Conservation (phyloP, 495 filamentous ascomycete genomes). For the Aspergillus avenaceus region DNA sequence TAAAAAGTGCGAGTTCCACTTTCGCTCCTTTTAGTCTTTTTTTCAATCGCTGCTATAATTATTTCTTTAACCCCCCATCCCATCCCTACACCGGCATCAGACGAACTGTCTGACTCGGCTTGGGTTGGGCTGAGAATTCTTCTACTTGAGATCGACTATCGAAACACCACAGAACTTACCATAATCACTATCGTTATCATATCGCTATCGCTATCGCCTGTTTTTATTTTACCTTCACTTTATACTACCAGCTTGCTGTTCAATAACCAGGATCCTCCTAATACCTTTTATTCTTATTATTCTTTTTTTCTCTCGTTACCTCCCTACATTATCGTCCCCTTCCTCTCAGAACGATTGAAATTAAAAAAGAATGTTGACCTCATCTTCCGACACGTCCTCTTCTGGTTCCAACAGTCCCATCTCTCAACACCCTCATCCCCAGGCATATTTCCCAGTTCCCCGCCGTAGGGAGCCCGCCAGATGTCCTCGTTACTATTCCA, state of each 20-base stretch:
- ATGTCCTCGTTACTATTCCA: slow-evolving; percentile 38
- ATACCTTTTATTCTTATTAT: too few species aligned
- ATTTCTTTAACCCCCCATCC: slow-evolving; percentile 15
- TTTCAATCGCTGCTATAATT: slow-evolving; percentile 15
- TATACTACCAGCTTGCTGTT: background rate
- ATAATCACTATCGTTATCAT: background rate
- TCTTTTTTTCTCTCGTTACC: background rate
- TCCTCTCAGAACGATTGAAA: background rate
- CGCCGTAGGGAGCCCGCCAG: slow-evolving; percentile 25
- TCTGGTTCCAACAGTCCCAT: slow-evolving; percentile 29
- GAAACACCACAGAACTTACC: background rate
- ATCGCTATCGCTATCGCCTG: background rate
- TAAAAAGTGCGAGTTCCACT: too few species aligned
- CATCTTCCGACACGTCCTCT: slow-evolving; percentile 27
- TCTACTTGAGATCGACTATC: background rate
- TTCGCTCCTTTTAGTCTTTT: slow-evolving; percentile 15
- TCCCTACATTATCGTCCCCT: background rate
- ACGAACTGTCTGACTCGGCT: slow-evolving; percentile 14
- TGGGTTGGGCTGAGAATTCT: slow-evolving; percentile 4
- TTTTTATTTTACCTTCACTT: background rate
- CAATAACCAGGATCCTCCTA: background rate
- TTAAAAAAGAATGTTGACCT: slow-evolving; percentile 21
- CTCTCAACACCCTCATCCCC: slow-evolving; percentile 25
- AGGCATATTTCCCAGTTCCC: slow-evolving; percentile 24
- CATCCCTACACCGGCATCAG: slow-evolving; percentile 10